Evolutionary conservation across 257 asterid species (phyloP), one percentile per base, ranked within the genome.

Genomic region (Solanum gracilifrons): DNA sequence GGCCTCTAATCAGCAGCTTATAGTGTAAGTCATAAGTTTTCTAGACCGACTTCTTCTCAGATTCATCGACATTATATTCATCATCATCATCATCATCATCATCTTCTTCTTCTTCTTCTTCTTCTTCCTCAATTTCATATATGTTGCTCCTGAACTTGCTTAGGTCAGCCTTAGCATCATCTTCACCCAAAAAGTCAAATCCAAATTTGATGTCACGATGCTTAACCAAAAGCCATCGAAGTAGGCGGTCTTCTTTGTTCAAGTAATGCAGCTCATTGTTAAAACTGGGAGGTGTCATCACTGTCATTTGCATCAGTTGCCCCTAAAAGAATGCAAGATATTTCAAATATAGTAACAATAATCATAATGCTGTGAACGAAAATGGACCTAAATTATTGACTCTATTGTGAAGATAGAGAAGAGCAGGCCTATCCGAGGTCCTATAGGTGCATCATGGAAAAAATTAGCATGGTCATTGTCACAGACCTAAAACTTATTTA

Each of bases 271-370:
- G 94, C 93, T 96, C 98, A 1, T 74, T 86, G 92, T 93, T 93
- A 39, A 96, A 93, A 89, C 92, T 93, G 87, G 99, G 97, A 6
- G 99, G 98, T 48, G 99, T 89, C 98, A 96, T 96, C 98, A 96
- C 89, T 15, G 96, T 94, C 97, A 96, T 91, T 91, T 96, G 98
- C 91, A 92, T 84, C 90, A 95, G 89, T 76, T 88, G 90, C 71
- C 93, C 99, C 98, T 96, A 83, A 55, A 35, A 16, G 2, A 55
- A 18, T 82, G 85, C 43, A 29, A 46, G 6, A 48, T 48, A 13
- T 41, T 0, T 48, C 0, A 29, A 82, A 46, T 27, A 10, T 79
- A 43, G 27, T 79, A 41, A 79, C 43, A 82, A 31, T 29, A 48
- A 82, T 48, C 69, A 82, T 29, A 82, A 48, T 82, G 0, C 29